Evolutionary conservation across 2,329 filamentous ascomycete genomes (phyloP).

Genomic region (Colletotrichum somersetense): DNA sequence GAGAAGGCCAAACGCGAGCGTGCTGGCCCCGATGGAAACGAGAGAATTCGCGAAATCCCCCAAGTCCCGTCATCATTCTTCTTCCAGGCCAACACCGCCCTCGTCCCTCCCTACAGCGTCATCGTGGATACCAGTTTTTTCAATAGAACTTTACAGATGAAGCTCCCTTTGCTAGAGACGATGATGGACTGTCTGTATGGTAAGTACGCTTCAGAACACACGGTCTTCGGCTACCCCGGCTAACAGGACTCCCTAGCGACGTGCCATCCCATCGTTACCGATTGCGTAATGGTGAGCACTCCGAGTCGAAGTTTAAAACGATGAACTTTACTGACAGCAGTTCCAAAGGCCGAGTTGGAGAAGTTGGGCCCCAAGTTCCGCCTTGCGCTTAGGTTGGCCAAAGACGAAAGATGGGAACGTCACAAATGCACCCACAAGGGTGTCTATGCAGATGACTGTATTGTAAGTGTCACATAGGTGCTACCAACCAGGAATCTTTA

Average conservation of each 20-base stretch:
- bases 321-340: neutral
- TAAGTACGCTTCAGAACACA: neutral
- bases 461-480: neutral
- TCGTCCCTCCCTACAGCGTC: conserved; percentile 84
- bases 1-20: conserved; percentile 69
- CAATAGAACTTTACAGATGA: conserved; percentile 79
- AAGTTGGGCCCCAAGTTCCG: conserved; percentile 78
- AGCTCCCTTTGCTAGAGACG: conserved; percentile 86
- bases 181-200: conserved; percentile 92
- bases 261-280: conserved; percentile 88
- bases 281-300: conserved; percentile 54
- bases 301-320: neutral
- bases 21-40: conserved; percentile 67
- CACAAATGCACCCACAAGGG: conserved; percentile 93
- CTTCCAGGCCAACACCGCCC: conserved; percentile 88
- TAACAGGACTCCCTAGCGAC: conserved; percentile 67
- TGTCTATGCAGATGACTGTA: conserved; percentile 72
- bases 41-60: conserved; percentile 68
- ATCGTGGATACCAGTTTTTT: conserved; percentile 76
- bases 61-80: conserved; percentile 88
- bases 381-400: conserved; percentile 85
- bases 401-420: conserved; percentile 90
- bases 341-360: neutral
- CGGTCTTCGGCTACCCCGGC: neutral
- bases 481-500: conserved; percentile 55